Base-by-base conservation (phyloP, 331 rosid genomes). In the Rhamnella rubrinervis region DNA sequence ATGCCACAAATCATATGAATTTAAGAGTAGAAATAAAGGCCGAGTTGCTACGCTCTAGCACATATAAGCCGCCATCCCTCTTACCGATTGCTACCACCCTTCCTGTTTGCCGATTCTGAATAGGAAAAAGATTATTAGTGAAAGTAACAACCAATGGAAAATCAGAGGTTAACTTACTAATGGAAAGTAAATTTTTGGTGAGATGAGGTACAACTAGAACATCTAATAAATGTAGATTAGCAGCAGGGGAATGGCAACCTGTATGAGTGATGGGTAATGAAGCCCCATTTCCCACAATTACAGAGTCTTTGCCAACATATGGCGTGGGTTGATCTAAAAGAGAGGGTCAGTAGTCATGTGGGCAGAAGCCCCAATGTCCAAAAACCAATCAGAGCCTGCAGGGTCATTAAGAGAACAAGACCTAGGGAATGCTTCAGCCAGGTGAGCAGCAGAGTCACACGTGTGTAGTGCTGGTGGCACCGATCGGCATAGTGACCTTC, bases 251-350 rank as follows among this genome's bases (percentile, higher is more conserved):
- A 8, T 46, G 37, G 35, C 13, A 46, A 46, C 69, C 41, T 9
- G 17, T 65, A 18, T 65, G 69, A 3, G 57, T 44, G 23, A 65
- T 23, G 69, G 57, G 58, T 19, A 65, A 38, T 16, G 69, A 47
- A 4, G 69, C 41, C 9, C 23, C 6, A 14, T 65, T 65, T 25
- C 69, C 57, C 6, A 61, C 47, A 37, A 61, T 39, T 0, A 61
- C 13, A 37, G 15, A 31, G 12, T 61, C 66, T 51, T 61, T 61
- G 38, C 50, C 23, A 8, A 10, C 15, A 20, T 61, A 61, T 0
- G 13, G 8, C 1, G 49, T 1, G 5, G 56, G 6, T 11, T 65
- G 16, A 26, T 65, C 57, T 7, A 65, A 23, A 6, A 5, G 9
- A 0, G 41, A 65, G 2, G 10, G 5, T 44, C 6, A 0, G 0